Evolutionary conservation across 768 basidiomycete genomes (phyloP).

Genomic region (Boletus sensibilis): DNA sequence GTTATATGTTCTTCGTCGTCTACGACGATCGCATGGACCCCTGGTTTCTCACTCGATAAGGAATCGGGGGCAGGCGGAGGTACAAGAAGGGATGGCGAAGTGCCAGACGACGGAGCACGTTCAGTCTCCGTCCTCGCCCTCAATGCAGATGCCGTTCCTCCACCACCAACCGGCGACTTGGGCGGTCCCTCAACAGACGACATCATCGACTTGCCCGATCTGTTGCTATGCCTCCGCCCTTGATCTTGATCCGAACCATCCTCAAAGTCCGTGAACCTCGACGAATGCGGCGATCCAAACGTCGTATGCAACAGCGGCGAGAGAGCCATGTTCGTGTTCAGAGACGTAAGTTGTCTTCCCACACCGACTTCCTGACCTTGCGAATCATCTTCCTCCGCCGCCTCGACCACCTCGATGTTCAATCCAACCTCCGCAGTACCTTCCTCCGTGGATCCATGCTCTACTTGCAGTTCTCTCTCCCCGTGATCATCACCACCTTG

Average conservation of each 20-base stretch:
- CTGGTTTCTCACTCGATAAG: neutral
- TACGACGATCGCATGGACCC: conserved; percentile 12
- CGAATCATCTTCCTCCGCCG: conserved; percentile 9
- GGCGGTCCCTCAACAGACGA: conserved; percentile 17
- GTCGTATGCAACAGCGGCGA: conserved; percentile 43
- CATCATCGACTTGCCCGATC: conserved; percentile 13
- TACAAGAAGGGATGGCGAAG: neutral
- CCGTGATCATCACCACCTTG: conserved; percentile 20
- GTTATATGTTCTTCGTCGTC: conserved; percentile 16
- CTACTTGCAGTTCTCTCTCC: conserved; percentile 17
- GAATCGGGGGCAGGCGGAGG: neutral
- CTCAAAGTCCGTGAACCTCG: conserved; percentile 30
- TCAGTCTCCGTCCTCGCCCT: conserved; percentile 18
- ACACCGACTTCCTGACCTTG: conserved; percentile 11
- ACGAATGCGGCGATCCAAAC: conserved; percentile 41
- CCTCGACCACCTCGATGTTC: conserved; percentile 17
- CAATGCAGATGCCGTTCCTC: conserved; percentile 17
- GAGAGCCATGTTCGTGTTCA: conserved; percentile 10
- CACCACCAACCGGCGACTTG: conserved; percentile 14
- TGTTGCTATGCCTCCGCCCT: conserved; percentile 16
- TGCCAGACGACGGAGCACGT: neutral
- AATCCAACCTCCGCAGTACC: neutral
- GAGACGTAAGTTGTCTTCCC: neutral
- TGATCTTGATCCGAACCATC: conserved; percentile 28
- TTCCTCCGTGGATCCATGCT: conserved; percentile 22